A percentile compares a stretch with the other conserved stretches of the same genome.
These are phyloP conservation scores for Perkinsela sp. DNA, from an alignment of 208 protist species.

Conservation along the genomic window DNA sequence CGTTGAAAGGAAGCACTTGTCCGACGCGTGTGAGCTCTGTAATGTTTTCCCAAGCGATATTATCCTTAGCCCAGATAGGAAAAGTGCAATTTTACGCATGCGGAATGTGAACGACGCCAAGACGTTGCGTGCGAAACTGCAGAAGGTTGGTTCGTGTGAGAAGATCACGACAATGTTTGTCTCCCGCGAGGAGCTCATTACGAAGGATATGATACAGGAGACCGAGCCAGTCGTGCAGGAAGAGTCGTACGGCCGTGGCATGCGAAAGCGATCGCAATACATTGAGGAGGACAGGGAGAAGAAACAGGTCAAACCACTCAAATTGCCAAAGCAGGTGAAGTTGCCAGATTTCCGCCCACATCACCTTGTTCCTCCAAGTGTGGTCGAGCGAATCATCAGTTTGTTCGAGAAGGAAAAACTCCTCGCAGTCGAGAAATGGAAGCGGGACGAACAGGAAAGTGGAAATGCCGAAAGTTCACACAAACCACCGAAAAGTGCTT, in stretches of 20 bases:
- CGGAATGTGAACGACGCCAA: conserved; percentile 31
- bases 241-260: conserved; percentile 46
- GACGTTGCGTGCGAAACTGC: conserved; percentile 30
- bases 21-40: conserved; percentile 20
- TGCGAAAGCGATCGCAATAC: conserved; percentile 37
- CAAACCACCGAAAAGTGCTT: not conserved
- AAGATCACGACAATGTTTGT: conserved; percentile 12
- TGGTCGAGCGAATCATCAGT: not conserved
- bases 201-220: conserved; percentile 36
- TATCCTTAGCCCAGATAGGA: conserved; percentile 43
- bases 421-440: not conserved
- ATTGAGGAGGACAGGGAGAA: conserved; percentile 22
- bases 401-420: not conserved
- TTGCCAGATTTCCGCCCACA: conserved; percentile 22
- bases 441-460: too few relatives aligned
- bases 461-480: too few relatives aligned
- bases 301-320: conserved; percentile 14
- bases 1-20: conserved; percentile 27
- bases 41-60: conserved; percentile 30
- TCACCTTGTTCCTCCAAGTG: conserved; percentile 12
- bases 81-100: conserved; percentile 44
- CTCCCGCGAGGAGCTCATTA: conserved; percentile 21
- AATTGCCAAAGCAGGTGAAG: conserved; percentile 26
- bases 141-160: conserved; percentile 13
- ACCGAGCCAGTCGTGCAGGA: conserved; percentile 17